Evolutionary conservation across 331 rosid genomes (phyloP).

Genomic region (Quercus phellos): DNA sequence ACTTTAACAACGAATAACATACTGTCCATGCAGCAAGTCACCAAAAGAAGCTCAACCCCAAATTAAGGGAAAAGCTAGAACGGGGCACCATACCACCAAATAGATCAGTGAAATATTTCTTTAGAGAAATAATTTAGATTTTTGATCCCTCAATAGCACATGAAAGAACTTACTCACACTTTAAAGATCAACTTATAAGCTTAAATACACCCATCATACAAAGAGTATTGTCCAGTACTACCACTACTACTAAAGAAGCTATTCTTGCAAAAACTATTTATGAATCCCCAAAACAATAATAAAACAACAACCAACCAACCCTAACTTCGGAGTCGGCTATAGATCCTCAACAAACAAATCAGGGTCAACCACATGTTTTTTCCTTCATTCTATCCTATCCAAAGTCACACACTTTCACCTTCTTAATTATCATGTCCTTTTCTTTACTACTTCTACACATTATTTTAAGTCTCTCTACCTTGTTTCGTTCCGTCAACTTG

Average conservation of each 20-base stretch:
- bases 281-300: background rate
- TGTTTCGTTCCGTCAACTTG: no score
- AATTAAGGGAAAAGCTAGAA: background rate
- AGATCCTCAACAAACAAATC: no score
- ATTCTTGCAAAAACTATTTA: background rate
- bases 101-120: no score
- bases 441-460: no score
- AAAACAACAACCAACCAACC: no score
- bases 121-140: background rate
- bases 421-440: no score
- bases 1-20: background rate
- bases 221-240: background rate
- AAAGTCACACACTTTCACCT: no score
- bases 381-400: no score
- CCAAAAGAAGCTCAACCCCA: background rate
- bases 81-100: background rate
- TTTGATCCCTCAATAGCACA: background rate
- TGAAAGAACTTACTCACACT: background rate
- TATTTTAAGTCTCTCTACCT: no score
- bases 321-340: no score
- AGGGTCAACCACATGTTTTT: no score
- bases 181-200: background rate
- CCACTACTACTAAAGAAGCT: background rate
- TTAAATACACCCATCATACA: background rate
- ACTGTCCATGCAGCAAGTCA: background rate